Conservation (phyloP, 2,329 filamentous ascomycete genomes). For the Trichoderma gracile region DNA sequence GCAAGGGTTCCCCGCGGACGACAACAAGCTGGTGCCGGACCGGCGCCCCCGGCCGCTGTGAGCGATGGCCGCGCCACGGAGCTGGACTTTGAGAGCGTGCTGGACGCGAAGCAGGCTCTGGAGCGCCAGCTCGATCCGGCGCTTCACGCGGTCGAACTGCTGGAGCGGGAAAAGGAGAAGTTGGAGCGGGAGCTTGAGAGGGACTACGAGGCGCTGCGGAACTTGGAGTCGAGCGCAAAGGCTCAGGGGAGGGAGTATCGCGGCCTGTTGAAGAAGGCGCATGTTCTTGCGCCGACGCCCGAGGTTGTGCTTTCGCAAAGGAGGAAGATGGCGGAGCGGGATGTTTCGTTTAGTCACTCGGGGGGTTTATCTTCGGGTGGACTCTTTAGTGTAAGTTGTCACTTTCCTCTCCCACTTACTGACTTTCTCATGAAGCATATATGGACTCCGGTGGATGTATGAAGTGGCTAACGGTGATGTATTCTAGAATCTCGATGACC, state of each 20-base stretch:
- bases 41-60: constrained; percentile 29
- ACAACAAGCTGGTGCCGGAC: constrained; percentile 22
- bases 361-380: neutral
- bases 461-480: neutral
- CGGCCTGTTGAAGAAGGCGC: constrained; percentile 51
- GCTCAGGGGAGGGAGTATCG: constrained; percentile 55
- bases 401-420: neutral
- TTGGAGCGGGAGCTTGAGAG: constrained; percentile 57
- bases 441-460: neutral
- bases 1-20: constrained; percentile 29
- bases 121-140: constrained; percentile 62
- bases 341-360: constrained; percentile 21
- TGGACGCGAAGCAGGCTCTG: constrained; percentile 58
- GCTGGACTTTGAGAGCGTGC: constrained; percentile 65
- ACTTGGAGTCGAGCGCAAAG: constrained; percentile 58
- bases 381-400: constrained; percentile 29
- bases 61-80: constrained; percentile 55
- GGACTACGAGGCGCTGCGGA: constrained; percentile 54
- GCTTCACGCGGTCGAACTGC: constrained; percentile 62
- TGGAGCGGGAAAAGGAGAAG: constrained; percentile 58
- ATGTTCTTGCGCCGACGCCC: constrained; percentile 50
- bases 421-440: too few species aligned
- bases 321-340: constrained; percentile 18
- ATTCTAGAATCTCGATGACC: constrained; percentile 38
- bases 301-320: constrained; percentile 19